Evolutionary conservation across 129 eudicot genomes (phyloP).

Genomic region (Mikania micrantha): DNA sequence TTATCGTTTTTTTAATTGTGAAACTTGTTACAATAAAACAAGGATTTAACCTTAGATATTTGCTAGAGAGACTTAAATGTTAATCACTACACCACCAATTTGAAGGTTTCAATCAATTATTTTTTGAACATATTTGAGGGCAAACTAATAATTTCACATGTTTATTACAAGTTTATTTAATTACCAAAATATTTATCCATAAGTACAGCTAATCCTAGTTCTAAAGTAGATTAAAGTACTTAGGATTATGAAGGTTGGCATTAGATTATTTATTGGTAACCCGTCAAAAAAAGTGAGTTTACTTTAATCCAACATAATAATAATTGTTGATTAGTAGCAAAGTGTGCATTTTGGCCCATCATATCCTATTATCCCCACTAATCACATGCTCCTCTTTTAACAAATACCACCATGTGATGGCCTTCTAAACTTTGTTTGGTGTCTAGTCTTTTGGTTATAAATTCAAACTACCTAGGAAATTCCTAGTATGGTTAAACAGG

Average conservation of each 20-base stretch:
- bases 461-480: constrained; percentile 17
- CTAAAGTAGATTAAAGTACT: constrained; percentile 28
- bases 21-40: no score
- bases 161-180: constrained; percentile 18
- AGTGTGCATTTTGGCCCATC: constrained; percentile 15
- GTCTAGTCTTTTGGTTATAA: constrained; percentile 2
- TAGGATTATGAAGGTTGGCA: constrained; percentile 22
- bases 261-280: constrained; percentile 23
- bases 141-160: constrained; percentile 13
- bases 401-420: constrained; percentile 1
- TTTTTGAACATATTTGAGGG: constrained; percentile 14
- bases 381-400: not conserved
- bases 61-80: no score
- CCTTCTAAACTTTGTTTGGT: constrained; percentile 22
- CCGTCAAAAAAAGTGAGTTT: constrained; percentile 22
- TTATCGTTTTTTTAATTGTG: no score
- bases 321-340: constrained; percentile 9
- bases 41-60: no score
- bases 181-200: constrained; percentile 26
- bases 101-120: constrained; percentile 16
- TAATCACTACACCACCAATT: not conserved
- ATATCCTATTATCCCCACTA: not conserved
- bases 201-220: constrained; percentile 32
- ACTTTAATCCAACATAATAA: constrained; percentile 28
- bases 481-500: constrained; percentile 7